phyloP scores from a whole-genome alignment of 192 early-diverging fungal species.

The Kickxella alabastrina region DNA sequence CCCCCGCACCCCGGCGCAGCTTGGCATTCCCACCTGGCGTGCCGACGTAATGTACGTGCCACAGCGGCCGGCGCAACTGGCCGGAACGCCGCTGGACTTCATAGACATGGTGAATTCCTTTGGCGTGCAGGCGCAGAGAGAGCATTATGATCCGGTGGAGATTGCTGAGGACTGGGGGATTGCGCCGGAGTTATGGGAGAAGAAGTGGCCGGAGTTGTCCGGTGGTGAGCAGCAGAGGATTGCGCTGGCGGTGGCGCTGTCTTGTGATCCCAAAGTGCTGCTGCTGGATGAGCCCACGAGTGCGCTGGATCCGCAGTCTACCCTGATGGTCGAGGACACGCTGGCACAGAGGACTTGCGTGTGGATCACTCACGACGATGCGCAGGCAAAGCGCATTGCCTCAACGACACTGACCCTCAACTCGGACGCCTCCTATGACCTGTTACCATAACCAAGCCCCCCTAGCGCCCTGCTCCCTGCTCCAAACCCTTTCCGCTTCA shows the following conservation, averaged over 20 bases:
- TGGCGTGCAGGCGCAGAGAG: conserved; percentile 40
- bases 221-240: conserved; percentile 86
- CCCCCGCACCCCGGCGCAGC: conserved; percentile 43
- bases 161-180: conserved; percentile 69
- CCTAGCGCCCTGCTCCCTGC: not conserved
- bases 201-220: conserved; percentile 72
- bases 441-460: conserved; percentile 4
- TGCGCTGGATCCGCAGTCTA: conserved; percentile 72
- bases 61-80: conserved; percentile 66
- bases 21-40: conserved; percentile 71
- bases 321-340: conserved; percentile 67
- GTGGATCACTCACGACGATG: conserved; percentile 76
- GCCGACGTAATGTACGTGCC: conserved; percentile 83
- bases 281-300: conserved; percentile 87
- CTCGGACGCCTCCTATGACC: conserved; percentile 23
- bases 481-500: too few relatives aligned
- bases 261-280: conserved; percentile 70
- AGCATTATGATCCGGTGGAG: conserved; percentile 58
- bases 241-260: conserved; percentile 73
- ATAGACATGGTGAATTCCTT: conserved; percentile 57
- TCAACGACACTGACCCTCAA: conserved; percentile 30
- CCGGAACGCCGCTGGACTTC: conserved; percentile 72
- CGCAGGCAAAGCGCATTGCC: conserved; percentile 62
- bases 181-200: conserved; percentile 62
- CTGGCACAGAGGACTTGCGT: conserved; percentile 63